Percentiles rank a stretch among this genome's conserved stretches.
Evolutionary conservation across 2,329 filamentous ascomycete species (phyloP).

Genomic region (Alternaria brassicicola): DNA sequence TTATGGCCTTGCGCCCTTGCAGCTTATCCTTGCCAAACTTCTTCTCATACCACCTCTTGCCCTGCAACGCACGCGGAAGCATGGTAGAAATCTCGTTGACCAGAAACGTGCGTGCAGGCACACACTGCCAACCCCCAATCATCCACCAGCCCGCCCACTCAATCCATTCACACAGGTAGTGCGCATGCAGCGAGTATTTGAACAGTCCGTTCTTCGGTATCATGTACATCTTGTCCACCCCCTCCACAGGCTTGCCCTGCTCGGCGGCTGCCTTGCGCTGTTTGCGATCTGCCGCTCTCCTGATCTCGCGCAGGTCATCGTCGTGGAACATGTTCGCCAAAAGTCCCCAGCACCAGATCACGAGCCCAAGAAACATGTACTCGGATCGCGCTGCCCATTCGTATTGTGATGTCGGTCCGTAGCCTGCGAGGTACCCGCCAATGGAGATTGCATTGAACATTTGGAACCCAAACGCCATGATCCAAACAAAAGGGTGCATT

Average conservation of each 20-base stretch:
- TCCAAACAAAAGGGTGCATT: slow-evolving; percentile 73
- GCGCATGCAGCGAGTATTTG: slow-evolving; percentile 81
- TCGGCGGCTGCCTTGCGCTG: slow-evolving; percentile 59
- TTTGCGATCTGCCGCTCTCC: slow-evolving; percentile 69
- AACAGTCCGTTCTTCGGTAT: slow-evolving; percentile 86
- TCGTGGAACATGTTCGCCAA: slow-evolving; percentile 87
- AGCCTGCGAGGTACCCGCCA: slow-evolving; percentile 81
- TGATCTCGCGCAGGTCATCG: slow-evolving; percentile 84
- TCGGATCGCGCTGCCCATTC: slow-evolving; percentile 57
- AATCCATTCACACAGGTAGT: slow-evolving; percentile 96
- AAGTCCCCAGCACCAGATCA: slow-evolving; percentile 78
- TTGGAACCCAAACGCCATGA: slow-evolving; percentile 74
- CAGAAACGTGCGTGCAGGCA: slow-evolving; percentile 80
- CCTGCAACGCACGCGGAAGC: slow-evolving; percentile 82
- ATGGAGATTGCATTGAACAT: slow-evolving; percentile 78
- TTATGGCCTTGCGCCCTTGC: slow-evolving; percentile 73
- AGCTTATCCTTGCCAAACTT: slow-evolving; percentile 87
- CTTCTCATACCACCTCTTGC: slow-evolving; percentile 83
- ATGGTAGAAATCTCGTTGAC: slow-evolving; percentile 89
- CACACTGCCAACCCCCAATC: slow-evolving; percentile 67
- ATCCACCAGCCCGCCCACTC: slow-evolving; percentile 94
- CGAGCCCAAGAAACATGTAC: slow-evolving; percentile 67
- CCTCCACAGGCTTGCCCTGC: slow-evolving; percentile 53
- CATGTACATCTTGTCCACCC: slow-evolving; percentile 82
- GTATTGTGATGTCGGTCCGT: slow-evolving; percentile 68